Base-by-base conservation (phyloP, 2,329 filamentous ascomycete species). In the Neopestalotiopsis clavispora region DNA sequence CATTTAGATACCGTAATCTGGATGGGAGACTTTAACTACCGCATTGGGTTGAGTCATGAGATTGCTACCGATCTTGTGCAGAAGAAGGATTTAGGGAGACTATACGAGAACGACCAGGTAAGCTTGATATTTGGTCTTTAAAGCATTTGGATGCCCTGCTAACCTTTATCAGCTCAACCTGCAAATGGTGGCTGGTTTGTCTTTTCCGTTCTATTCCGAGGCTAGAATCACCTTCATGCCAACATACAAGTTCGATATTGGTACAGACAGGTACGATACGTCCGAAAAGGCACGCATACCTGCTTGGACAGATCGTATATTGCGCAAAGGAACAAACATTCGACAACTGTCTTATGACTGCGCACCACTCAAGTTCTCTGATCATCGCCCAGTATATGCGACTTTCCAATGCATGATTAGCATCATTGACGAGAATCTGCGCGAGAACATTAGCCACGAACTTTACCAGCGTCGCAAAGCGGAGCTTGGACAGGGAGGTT, bases 1-100 rank as follows among this genome's bases (percentile, higher is more conserved):
- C 49, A 71, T 56, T 45, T 59, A 87, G 89, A 91, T 73, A 87
- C 93, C 28, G 91, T 98, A 45, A 91, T 98, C 66, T 99, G 96
- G 95, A 87, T 98, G 57, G 96, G 96, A 4, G 96, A 99, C 79
- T 99, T 99, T 84, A 99, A 99, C 78, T 99, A 99, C 80, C 92
- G 96, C 20, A 97, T 99, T 74, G 95, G 95, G 1, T 85, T 98
- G 68, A 87, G 87, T 59, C 90, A 94, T 72, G 94, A 97, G 52
- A 90, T 87, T 69, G 93, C 94, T 7, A 91, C 93, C 72, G 87
- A 90, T 40, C 83, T 97, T 10, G 89, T 97, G 67, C 88, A 91
- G 74, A 86, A 88, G 67, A 85, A 88, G 32, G 92, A 98, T 75
- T 84, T 97, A 12, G 92, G 92, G 68, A 91, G 87, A 20, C 82